Conservation (phyloP, 306 rosid genomes). For the Trifolium fragiferum region DNA sequence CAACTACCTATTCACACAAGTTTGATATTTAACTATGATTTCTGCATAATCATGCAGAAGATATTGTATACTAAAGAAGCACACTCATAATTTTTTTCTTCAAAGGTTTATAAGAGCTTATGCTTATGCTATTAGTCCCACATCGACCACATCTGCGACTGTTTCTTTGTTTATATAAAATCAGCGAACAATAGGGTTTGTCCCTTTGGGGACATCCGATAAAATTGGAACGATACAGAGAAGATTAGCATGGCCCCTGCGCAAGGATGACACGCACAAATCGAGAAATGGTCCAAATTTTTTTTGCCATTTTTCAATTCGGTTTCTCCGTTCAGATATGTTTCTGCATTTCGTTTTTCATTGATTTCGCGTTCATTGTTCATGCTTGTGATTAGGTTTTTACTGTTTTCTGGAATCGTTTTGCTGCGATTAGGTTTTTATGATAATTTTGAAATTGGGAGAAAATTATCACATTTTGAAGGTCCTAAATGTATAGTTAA, state of each 20-base stretch:
- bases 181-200: accelerated
- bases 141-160: neutral
- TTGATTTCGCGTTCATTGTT: too few relatives aligned
- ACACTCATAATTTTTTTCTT: too few relatives aligned
- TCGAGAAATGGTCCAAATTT: neutral
- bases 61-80: too few relatives aligned
- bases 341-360: neutral
- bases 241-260: neutral
- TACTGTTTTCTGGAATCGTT: neutral
- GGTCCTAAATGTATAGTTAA: too few relatives aligned
- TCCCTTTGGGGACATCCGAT: neutral
- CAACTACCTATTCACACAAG: neutral
- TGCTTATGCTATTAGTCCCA: neutral
- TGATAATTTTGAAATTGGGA: neutral
- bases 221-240: neutral
- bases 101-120: too few relatives aligned
- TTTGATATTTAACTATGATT: too few relatives aligned
- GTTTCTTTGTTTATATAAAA: too few relatives aligned
- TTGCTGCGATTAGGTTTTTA: neutral
- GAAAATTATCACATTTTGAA: too few relatives aligned
- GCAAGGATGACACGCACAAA: neutral
- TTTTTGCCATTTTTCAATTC: too few relatives aligned
- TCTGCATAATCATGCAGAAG: too few relatives aligned
- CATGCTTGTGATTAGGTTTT: too few relatives aligned
- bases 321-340: neutral